Conservation (phyloP, 2,329 filamentous ascomycete genomes). For the Penicillium brasilianum region DNA sequence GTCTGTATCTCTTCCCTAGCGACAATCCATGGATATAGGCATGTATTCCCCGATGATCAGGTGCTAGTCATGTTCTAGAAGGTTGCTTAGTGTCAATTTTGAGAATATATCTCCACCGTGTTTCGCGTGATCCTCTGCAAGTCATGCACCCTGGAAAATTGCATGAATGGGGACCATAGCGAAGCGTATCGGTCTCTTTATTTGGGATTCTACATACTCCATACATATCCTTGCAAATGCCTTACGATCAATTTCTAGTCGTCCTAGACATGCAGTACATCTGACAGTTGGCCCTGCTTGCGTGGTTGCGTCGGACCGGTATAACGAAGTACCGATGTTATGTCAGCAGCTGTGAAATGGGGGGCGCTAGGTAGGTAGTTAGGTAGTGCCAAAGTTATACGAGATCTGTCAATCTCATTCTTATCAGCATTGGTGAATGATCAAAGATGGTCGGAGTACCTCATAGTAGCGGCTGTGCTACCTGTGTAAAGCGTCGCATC, state of each 20-base stretch:
- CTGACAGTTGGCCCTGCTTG: background rate
- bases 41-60: background rate
- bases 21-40: background rate
- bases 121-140: background rate
- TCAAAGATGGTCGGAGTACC: constrained; percentile 31
- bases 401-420: background rate
- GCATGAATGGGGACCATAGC: background rate
- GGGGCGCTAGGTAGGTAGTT: background rate
- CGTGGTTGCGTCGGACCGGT: constrained; percentile 7
- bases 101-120: background rate
- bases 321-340: constrained; percentile 16
- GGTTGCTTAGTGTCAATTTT: background rate
- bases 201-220: background rate
- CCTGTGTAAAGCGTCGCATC: constrained; percentile 36
- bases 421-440: constrained; percentile 2
- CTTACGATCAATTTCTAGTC: no score
- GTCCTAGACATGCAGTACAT: background rate
- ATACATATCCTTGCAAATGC: background rate
- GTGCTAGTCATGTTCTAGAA: background rate
- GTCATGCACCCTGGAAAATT: background rate
- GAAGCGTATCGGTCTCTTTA: no score
- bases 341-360: constrained; percentile 8
- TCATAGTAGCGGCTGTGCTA: constrained; percentile 35
- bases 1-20: background rate
- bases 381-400: background rate